phyloP scores from a whole-genome alignment of 2,329 filamentous ascomycete genomes.

The Apiospora saccharicola region DNA sequence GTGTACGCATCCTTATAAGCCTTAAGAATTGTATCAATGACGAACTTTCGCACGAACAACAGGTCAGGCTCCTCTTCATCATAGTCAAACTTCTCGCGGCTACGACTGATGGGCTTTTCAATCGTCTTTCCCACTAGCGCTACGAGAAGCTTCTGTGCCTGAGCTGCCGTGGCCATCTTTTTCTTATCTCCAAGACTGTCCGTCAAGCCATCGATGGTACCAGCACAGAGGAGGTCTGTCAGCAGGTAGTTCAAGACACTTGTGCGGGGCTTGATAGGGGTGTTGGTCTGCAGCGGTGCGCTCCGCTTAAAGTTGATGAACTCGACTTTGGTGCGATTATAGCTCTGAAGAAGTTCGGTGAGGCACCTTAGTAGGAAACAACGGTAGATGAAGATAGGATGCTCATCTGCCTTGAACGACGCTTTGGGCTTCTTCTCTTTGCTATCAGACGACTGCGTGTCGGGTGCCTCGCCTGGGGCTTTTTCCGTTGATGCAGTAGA shows the following conservation, averaged over 20 bases:
- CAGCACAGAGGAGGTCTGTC: slow-evolving; percentile 72
- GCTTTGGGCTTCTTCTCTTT: slow-evolving; percentile 74
- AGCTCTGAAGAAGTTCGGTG: slow-evolving; percentile 87
- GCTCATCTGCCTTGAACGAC: slow-evolving; percentile 87
- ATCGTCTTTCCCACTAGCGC: slow-evolving; percentile 88
- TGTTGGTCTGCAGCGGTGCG: slow-evolving; percentile 80
- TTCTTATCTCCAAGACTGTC: slow-evolving; percentile 85
- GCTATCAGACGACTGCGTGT: slow-evolving; percentile 44
- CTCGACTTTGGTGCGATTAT: slow-evolving; percentile 94
- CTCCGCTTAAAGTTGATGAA: slow-evolving; percentile 99
- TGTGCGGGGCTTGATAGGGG: slow-evolving; percentile 92
- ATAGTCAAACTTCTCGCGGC: slow-evolving; percentile 65
- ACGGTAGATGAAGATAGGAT: slow-evolving; percentile 95
- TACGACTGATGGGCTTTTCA: slow-evolving; percentile 71
- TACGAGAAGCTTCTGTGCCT: slow-evolving; percentile 86
- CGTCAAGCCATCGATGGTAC: slow-evolving; percentile 70
- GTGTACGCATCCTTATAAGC: slow-evolving; percentile 88
- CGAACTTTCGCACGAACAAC: slow-evolving; percentile 91
- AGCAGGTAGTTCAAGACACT: slow-evolving; percentile 94
- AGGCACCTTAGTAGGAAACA: slow-evolving; percentile 95
- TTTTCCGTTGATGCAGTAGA: slow-evolving; percentile 36
- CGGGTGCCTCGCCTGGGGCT: slow-evolving; percentile 32
- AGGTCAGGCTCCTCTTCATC: slow-evolving; percentile 87
- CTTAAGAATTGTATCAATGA: slow-evolving; percentile 90
- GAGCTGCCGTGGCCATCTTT: slow-evolving; percentile 81